Percentiles rank a stretch among this genome's conserved stretches.
Conservation (phyloP, 2,329 filamentous ascomycete genomes). For the Alternaria alternata region DNA sequence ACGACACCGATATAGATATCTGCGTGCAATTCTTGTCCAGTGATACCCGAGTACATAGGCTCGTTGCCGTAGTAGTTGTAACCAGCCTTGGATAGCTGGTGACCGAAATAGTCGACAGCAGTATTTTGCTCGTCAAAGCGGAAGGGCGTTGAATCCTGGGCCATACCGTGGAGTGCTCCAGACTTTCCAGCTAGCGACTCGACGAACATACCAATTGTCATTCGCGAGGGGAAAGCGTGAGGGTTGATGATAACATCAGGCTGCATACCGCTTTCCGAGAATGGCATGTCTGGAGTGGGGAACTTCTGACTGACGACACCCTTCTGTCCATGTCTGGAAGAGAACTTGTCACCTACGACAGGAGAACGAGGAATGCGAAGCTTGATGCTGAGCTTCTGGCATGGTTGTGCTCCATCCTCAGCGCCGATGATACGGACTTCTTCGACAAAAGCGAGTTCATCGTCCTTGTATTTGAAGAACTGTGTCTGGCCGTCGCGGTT, state of each 20-base stretch:
- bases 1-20: constrained; percentile 98
- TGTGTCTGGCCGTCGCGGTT: constrained; percentile 88
- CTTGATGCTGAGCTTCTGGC: constrained; percentile 90
- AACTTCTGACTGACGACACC: constrained; percentile 97
- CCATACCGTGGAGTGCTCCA: constrained; percentile 91
- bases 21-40: constrained; percentile 77
- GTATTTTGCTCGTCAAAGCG: constrained; percentile 92
- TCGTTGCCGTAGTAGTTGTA: constrained; percentile 99
- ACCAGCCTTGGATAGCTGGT: constrained; percentile 92
- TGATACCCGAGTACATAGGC: constrained; percentile 98
- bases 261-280: constrained; percentile 94
- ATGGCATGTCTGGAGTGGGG: constrained; percentile 93
- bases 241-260: constrained; percentile 99
- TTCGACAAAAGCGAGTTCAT: constrained; percentile 87
- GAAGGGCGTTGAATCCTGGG: constrained; percentile 95
- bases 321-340: constrained; percentile 97
- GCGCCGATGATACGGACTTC: constrained; percentile 90
- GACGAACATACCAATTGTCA: constrained; percentile 99
- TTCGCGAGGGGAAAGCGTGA: constrained; percentile 97
- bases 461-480: constrained; percentile 93
- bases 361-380: constrained; percentile 89
- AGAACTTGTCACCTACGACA: constrained; percentile 98
- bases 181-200: constrained; percentile 96
- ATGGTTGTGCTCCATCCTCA: constrained; percentile 81
- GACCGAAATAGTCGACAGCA: constrained; percentile 92